Percentiles rank a stretch among this genome's conserved stretches.
These are phyloP conservation scores for Saturnispora kantuleensis DNA, from an alignment of 805 yeast species.

Conservation along the genomic window DNA sequence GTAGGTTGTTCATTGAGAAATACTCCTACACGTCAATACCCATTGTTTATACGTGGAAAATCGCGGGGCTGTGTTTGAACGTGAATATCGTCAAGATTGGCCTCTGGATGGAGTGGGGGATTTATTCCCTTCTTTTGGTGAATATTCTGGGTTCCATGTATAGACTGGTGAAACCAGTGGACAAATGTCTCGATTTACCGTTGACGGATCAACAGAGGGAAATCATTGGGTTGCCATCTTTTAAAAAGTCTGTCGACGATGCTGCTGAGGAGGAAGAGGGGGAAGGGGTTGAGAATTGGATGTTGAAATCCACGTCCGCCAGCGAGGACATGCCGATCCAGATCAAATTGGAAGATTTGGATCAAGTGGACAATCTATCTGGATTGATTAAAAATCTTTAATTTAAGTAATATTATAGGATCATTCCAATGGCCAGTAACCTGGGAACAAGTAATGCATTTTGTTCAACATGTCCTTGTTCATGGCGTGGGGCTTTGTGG, in stretches of 20 bases:
- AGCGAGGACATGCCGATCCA: constrained; percentile 1
- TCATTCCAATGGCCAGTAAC: constrained; percentile 56
- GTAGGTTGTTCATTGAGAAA: neutral
- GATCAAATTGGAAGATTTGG: constrained; percentile 4
- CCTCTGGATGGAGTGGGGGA: constrained; percentile 13
- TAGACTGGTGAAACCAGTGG: constrained; percentile 32
- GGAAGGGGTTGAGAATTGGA: neutral
- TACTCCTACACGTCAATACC: neutral
- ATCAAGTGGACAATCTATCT: neutral
- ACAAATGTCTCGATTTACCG: constrained; percentile 43
- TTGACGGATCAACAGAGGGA: constrained; percentile 36
- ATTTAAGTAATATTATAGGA: neutral
- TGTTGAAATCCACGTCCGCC: neutral
- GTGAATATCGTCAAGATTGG: neutral
- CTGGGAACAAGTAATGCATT: constrained; percentile 84
- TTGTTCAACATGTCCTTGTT: constrained; percentile 63
- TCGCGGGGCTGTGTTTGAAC: neutral
- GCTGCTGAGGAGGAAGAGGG: constrained; percentile 5
- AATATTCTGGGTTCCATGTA: constrained; percentile 24
- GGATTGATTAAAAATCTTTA: no score
- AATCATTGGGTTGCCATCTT: constrained; percentile 32
- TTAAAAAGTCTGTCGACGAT: neutral
- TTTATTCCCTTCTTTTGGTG: constrained; percentile 20
- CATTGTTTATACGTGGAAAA: neutral
- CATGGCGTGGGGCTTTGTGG: constrained; percentile 67